Evolutionary conservation across 2,329 filamentous ascomycete species (phyloP), one percentile per base, ranked within the genome.

Genomic region (Pseudogymnoascus verrucosus): DNA sequence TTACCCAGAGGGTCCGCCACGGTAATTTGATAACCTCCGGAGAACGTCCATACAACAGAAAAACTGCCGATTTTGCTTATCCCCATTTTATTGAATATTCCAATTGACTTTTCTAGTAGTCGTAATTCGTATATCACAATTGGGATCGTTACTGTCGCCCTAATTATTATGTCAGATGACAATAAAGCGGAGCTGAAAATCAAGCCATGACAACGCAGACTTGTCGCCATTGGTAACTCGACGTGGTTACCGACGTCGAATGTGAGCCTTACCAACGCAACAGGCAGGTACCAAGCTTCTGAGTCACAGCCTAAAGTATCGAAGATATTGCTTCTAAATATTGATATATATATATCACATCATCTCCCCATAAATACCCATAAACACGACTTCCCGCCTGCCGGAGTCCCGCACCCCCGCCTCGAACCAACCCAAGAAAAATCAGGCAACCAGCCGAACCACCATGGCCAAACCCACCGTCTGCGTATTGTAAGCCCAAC

Each of bases 401-500:
- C 44, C 5, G 4, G 14, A 31, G 7, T 51, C 44, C 11, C 21
- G 4, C 44, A 5, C 47, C 4, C 28, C 28, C 26, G n/a, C 47
- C 47, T 34, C 47, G 28, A 19, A 34, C 47, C 47, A 57, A 26
- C n/a, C 47, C 4, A 31, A 34, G 26, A 54, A 57, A 51, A 57
- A 57, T 19, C 47, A 57, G 47, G 47, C 47, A 34, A 57, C 26
- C 28, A 12, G 19, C n/a, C 47, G 26, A 34, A 57, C 26, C 10
- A 34, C 28, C 47, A 57, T 57, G 47, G 26, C 47, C 47, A 57
- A 57, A 34, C 47, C 47, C 8, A 57, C 47, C 26, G 47, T 57
- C 26, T 57, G 47, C 47, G 47, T 57, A n/a, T 57, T 57, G 47
- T 57, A 34, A 57, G 47, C 26, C n/a, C 47, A 34, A 19, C n/a